These are phyloP conservation scores for Fusarium dimerum DNA, from an alignment of 2,329 filamentous ascomycete genomes.

Conservation along the genomic window DNA sequence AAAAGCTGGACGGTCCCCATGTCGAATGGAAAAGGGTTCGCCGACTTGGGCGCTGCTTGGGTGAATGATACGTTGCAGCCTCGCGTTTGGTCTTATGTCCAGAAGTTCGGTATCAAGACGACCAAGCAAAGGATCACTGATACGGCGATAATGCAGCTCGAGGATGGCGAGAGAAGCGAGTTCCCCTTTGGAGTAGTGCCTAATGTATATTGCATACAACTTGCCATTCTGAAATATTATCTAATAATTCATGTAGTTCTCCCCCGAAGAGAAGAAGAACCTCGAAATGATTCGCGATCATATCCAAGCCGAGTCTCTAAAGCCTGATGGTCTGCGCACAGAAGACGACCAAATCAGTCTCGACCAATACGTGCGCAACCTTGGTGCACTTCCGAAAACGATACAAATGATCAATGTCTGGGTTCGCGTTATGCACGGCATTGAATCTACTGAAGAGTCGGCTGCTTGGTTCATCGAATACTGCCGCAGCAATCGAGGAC, in stretches of 20 bases:
- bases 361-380: slow-evolving; percentile 36
- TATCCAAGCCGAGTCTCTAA: slow-evolving; percentile 36
- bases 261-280: slow-evolving; percentile 33
- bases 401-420: slow-evolving; percentile 38
- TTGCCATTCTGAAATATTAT: neutral
- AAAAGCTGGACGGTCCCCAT: slow-evolving; percentile 47
- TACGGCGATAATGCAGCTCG: slow-evolving; percentile 42
- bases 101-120: slow-evolving; percentile 43
- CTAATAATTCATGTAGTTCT: slow-evolving; percentile 25
- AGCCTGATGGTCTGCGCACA: slow-evolving; percentile 11
- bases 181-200: slow-evolving; percentile 25
- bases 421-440: slow-evolving; percentile 39
- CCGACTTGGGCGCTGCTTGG: slow-evolving; percentile 60
- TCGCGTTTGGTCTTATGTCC: slow-evolving; percentile 43
- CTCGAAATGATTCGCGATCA: slow-evolving; percentile 37
- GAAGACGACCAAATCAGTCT: slow-evolving; percentile 36
- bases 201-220: slow-evolving; percentile 11
- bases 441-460: slow-evolving; percentile 38
- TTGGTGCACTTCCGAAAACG: slow-evolving; percentile 33
- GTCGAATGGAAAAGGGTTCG: slow-evolving; percentile 35
- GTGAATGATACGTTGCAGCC: slow-evolving; percentile 58
- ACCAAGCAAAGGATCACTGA: slow-evolving; percentile 50
- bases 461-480: slow-evolving; percentile 41
- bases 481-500: slow-evolving; percentile 36
- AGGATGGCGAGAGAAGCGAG: slow-evolving; percentile 31